Base-by-base conservation (phyloP, 305 asterid genomes). In the Rubia balearica region DNA sequence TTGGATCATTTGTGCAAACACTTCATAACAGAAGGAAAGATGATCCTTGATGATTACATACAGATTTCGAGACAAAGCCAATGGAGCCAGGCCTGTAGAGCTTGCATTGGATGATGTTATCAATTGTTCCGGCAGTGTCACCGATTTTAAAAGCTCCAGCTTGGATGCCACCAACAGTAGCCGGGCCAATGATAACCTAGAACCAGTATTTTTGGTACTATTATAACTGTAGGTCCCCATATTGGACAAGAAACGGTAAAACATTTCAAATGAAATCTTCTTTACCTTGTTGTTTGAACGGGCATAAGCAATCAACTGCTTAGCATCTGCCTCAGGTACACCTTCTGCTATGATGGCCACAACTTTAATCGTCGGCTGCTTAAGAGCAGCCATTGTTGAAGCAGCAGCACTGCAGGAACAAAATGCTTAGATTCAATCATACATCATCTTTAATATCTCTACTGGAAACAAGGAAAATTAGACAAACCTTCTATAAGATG, bases 61-160 rank as follows among this genome's bases (percentile, higher is more conserved):
- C 96, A 73, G 96, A 94, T 88, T 91, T 94, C 77, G 99, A 94
- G 76, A 90, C 96, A 77, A 94, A 89, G 41, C 98, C 98, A 75
- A 93, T 93, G 57, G 96, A 91, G 65, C 98, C 98, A 73, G 97
- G 96, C 78, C 96, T 81, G 86, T 89, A 93, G 75, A 91, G 79
- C 81, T 93, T 93, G 97, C 96, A 88, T 0, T 89, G 91, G 71
- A 91, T 85, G 61, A 93, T 91, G 72, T 93, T 93, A 82, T 93
- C 98, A 77, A 93, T 85, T 78, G 98, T 93, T 75, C 98, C 98
- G 70, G 96, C 97, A 46, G 98, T 93, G 76, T 93, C 98, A 73
- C 98, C 98, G 75, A 93, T 93, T 85, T 91, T 93, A 75, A 93
- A 93, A 67, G 97, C 97, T 79, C 98, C 98, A 77, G 98, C 98